Evolutionary conservation across 2,329 filamentous ascomycete genomes (phyloP), one percentile per base, ranked within the genome.

Genomic region (Exophiala sp.): DNA sequence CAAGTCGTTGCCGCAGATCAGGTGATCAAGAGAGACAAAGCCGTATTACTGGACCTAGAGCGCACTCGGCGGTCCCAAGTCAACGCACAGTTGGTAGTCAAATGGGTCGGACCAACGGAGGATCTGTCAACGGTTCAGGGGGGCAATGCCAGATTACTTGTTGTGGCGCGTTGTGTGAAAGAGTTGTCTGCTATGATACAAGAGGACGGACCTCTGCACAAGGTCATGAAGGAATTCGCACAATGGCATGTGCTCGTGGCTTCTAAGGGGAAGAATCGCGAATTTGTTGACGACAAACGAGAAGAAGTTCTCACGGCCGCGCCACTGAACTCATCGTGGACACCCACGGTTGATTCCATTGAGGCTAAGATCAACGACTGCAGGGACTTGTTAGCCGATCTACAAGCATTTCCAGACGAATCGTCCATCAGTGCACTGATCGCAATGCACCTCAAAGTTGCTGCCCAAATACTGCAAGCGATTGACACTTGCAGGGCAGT

Each of bases 41-140:
- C 60, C 59, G 7, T 5, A 29, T 8, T 29, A 29, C 5, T 29
- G 24, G 24, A 29, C 7, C 62, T 65, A 29, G 72, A 75, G 57
- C 65, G 66, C 45, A 59, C 73, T 46, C 65, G 62, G 21, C 58
- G 61, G 44, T 43, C 69, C 10, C 74, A 73, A 56, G 56, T 62
- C 20, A 68, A 71, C 49, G 69, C 71, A 6, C 51, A 36, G 18
- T 48, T 47, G 8, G 29, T 52, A 9, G 43, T 33, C 16, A 11
- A 11, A 39, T 59, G 56, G 56, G 38, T 59, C 16, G 40, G 43
- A 29, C 24, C 24, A 29, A 8, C 7, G 21, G 38, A 41, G 14
- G 24, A 50, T 21, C 32, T 11, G 6, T 20, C 16, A 20, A 35
- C 39, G 34, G n/a, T 21, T 11, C 10, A 14, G 16, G 35, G 38